These are phyloP conservation scores for Sclerotinia subarctica DNA, from an alignment of 2,329 filamentous ascomycete genomes.

Conservation along the genomic window DNA sequence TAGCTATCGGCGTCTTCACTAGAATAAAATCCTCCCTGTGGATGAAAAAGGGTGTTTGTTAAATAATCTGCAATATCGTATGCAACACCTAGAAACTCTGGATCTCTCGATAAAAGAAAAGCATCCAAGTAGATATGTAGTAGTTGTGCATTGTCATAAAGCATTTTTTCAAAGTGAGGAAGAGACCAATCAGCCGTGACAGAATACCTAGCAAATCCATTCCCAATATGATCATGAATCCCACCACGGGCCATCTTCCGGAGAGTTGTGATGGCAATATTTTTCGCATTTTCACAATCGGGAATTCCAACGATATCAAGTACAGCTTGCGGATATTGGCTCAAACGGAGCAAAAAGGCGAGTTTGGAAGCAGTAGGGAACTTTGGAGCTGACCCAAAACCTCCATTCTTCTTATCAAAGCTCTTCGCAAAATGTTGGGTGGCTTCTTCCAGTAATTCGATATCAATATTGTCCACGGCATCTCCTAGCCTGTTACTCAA, in stretches of 20 bases:
- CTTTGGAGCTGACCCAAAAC: constrained; percentile 79
- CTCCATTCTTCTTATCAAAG: constrained; percentile 76
- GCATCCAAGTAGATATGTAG: constrained; percentile 82
- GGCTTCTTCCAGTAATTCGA: constrained; percentile 89
- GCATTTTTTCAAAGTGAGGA: constrained; percentile 96
- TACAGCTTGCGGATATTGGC: constrained; percentile 67
- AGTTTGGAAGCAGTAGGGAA: constrained; percentile 87
- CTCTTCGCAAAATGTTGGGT: constrained; percentile 74
- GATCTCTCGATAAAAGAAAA: constrained; percentile 57
- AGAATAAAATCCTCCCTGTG: constrained; percentile 74
- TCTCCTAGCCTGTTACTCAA: constrained; percentile 46
- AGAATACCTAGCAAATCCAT: constrained; percentile 81
- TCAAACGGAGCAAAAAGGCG: constrained; percentile 73
- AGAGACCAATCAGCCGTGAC: constrained; percentile 90
- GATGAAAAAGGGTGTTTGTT: constrained; percentile 65
- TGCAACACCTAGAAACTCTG: constrained; percentile 73
- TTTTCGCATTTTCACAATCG: constrained; percentile 69
- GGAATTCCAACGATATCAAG: constrained; percentile 81
- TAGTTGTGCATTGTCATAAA: constrained; percentile 87
- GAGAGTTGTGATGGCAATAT: constrained; percentile 79
- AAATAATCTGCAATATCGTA: constrained; percentile 86
- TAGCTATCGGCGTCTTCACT: constrained; percentile 89
- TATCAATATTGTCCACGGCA: constrained; percentile 69
- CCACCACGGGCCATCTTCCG: constrained; percentile 72
- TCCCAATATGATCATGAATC: constrained; percentile 71